Evolutionary conservation across 2,329 filamentous ascomycete genomes (phyloP).

Genomic region (Fusarium buxicola): DNA sequence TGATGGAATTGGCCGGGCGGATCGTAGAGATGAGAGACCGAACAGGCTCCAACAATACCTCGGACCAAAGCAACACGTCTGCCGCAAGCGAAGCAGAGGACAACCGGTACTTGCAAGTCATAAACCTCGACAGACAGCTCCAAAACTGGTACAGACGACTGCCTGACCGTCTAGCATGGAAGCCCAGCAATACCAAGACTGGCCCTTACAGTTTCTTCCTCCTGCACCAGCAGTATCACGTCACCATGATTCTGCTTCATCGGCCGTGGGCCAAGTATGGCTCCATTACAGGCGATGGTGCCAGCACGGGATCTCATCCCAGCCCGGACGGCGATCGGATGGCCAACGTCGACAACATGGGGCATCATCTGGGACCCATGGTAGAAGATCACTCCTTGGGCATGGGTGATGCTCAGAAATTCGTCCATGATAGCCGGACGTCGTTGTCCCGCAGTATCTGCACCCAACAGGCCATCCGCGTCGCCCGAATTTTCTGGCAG

Average conservation of each 20-base stretch:
- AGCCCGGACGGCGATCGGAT: constrained; percentile 46
- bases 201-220: constrained; percentile 65
- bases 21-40: constrained; percentile 59
- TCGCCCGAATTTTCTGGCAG: constrained; percentile 66
- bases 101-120: constrained; percentile 61
- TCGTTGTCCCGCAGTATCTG: constrained; percentile 63
- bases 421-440: constrained; percentile 56
- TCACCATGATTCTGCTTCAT: constrained; percentile 64
- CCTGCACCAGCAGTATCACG: constrained; percentile 67
- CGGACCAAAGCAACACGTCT: constrained; percentile 47
- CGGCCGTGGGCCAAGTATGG: constrained; percentile 65
- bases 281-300: constrained; percentile 50
- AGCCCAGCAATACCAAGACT: constrained; percentile 61
- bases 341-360: constrained; percentile 19
- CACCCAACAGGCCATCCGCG: constrained; percentile 65
- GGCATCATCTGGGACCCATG: constrained; percentile 35
- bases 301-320: constrained; percentile 48
- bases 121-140: constrained; percentile 64
- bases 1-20: constrained; percentile 67
- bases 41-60: constrained; percentile 50
- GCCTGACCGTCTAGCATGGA: constrained; percentile 62
- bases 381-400: constrained; percentile 40
- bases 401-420: constrained; percentile 49
- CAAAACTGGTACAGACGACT: constrained; percentile 66
- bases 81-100: constrained; percentile 53